These are phyloP conservation scores for Acorus gramineus DNA, from an alignment of 106 monocot species.

Conservation along the genomic window DNA sequence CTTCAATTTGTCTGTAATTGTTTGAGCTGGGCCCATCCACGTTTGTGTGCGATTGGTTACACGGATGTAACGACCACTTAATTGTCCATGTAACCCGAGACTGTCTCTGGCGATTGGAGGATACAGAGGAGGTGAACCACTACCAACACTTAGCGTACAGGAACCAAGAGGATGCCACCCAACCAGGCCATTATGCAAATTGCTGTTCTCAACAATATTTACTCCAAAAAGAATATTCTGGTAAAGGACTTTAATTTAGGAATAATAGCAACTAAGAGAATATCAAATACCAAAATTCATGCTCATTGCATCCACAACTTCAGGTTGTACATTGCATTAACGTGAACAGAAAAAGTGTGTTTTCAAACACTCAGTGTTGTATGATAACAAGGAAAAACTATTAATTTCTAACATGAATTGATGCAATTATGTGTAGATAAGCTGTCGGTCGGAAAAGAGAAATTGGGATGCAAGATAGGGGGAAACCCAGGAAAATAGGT, in stretches of 20 bases:
- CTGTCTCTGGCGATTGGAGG: constrained; percentile 57
- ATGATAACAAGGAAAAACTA: no score
- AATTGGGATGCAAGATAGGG: no score
- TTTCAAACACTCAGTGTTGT: no score
- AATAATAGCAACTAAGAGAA: no score
- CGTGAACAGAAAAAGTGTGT: no score
- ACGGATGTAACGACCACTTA: constrained; percentile 52
- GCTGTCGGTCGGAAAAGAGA: no score
- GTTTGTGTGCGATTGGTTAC: constrained; percentile 53
- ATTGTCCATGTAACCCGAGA: constrained; percentile 25
- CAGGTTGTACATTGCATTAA: no score
- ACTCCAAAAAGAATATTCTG: constrained; percentile 44
- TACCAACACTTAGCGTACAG: constrained; percentile 43
- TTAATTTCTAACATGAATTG: no score
- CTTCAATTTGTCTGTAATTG: constrained; percentile 51
- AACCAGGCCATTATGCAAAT: constrained; percentile 34
- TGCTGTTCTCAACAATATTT: constrained; percentile 64
- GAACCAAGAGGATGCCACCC: constrained; percentile 72
- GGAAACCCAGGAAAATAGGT: no score
- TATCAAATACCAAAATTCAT: no score
- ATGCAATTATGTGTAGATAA: no score
- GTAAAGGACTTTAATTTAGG: background rate
- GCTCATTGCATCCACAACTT: no score
- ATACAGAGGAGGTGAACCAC: constrained; percentile 53
- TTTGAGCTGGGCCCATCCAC: constrained; percentile 87